A percentile compares a stretch with the other conserved stretches of the same genome.
These are phyloP conservation scores for Rhizophora mangle DNA, from an alignment of 345 rosid genomes.

Conservation along the genomic window DNA sequence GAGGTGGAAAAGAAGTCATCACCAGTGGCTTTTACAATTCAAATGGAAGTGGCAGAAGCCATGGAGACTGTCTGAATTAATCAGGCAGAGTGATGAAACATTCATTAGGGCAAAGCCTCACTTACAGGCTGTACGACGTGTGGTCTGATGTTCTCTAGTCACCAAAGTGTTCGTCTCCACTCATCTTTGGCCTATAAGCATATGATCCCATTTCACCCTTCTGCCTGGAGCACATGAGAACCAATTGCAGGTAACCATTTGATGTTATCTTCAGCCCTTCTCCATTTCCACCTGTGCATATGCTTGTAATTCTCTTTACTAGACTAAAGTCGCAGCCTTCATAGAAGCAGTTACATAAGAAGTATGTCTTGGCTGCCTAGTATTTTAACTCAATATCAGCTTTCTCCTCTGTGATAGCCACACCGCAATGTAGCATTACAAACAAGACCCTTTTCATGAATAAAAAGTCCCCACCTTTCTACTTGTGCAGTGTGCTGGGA, in stretches of 20 bases:
- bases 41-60: constrained; percentile 99
- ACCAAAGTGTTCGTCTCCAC: constrained; percentile 16
- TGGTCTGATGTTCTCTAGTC: constrained; percentile 28
- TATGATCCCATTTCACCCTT: constrained; percentile 22
- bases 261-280: neutral
- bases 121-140: constrained; percentile 41
- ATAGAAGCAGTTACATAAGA: neutral
- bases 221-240: constrained; percentile 24
- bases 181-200: constrained; percentile 29
- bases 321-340: neutral
- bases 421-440: neutral
- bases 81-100: constrained; percentile 81
- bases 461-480: neutral
- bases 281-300: neutral
- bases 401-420: neutral
- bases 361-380: neutral
- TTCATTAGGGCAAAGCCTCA: constrained; percentile 68
- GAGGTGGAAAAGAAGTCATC: constrained; percentile 99
- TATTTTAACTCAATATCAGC: neutral
- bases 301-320: neutral
- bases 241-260: constrained; percentile 39
- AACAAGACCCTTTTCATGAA: neutral
- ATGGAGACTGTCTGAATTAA: constrained; percentile 95
- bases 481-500: constrained; percentile 34
- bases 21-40: constrained; percentile 93